These are phyloP conservation scores for Quercus wislizeni DNA, from an alignment of 306 rosid species.

Conservation along the genomic window DNA sequence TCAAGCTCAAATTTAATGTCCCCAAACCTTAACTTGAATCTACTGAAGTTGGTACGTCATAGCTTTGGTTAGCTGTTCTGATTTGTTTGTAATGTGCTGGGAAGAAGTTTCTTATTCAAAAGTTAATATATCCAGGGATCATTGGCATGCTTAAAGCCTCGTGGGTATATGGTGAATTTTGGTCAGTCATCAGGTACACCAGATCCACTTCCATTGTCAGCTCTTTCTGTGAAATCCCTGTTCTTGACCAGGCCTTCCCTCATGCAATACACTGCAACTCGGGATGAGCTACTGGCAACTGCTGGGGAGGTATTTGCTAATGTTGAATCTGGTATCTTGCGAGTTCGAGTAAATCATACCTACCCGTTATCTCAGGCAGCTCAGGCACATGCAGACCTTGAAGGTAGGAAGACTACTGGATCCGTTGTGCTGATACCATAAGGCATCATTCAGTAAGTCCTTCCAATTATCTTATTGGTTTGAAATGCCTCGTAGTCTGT, in stretches of 20 bases:
- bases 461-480: background rate
- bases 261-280: conserved; percentile 53
- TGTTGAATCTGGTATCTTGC: conserved; percentile 51
- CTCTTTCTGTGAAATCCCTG: conserved; percentile 59
- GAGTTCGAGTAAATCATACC: conserved; percentile 74
- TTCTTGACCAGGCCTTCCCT: conserved; percentile 83
- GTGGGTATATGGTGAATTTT: conserved; percentile 81
- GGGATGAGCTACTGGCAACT: conserved; percentile 65
- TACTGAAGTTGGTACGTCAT: background rate
- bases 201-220: conserved; percentile 80
- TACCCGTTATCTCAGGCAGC: conserved; percentile 78
- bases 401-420: conserved; percentile 72
- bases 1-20: no score
- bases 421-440: conserved; percentile 79
- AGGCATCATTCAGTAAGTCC: conserved; percentile 1
- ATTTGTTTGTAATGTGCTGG: background rate
- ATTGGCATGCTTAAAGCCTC: conserved; percentile 60
- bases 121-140: conserved; percentile 58
- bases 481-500: background rate
- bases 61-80: background rate
- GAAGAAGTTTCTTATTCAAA: no score
- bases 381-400: conserved; percentile 78
- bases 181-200: conserved; percentile 94
- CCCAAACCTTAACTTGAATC: background rate
- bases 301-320: conserved; percentile 74